These are phyloP conservation scores for Cryptosporidium andersoni DNA, from an alignment of 169 alveolate species.

Conservation along the genomic window DNA sequence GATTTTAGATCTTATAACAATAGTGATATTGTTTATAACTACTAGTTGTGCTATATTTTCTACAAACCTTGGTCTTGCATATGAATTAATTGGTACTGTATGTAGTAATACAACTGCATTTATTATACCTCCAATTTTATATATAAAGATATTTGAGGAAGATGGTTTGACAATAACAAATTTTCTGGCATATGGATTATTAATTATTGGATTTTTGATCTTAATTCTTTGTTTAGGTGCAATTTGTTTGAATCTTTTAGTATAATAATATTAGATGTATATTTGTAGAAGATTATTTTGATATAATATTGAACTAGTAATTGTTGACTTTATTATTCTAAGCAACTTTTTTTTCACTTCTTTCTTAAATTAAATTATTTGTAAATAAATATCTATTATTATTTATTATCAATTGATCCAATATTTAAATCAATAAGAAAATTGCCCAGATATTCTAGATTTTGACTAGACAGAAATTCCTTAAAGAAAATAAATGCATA, in stretches of 20 bases:
- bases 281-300: neutral
- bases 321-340: neutral
- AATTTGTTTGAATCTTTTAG: slow-evolving; percentile 5
- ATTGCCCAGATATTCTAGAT: neutral
- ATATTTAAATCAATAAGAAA: neutral
- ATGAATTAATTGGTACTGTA: slow-evolving; percentile 65
- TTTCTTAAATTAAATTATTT: neutral
- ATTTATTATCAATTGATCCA: neutral
- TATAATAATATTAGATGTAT: neutral
- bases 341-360: neutral
- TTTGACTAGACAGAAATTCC: slow-evolving; percentile 14
- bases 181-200: slow-evolving; percentile 22
- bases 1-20: slow-evolving; percentile 31
- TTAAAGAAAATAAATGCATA: slow-evolving; percentile 31
- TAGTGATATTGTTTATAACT: slow-evolving; percentile 18
- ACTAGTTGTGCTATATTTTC: slow-evolving; percentile 56
- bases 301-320: neutral
- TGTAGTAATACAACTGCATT: slow-evolving; percentile 69
- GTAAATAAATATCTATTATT: neutral
- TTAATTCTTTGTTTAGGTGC: slow-evolving; percentile 52
- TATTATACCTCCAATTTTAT: slow-evolving; percentile 62
- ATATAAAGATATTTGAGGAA: slow-evolving; percentile 46
- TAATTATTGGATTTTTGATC: slow-evolving; percentile 16
- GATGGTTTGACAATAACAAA: slow-evolving; percentile 49
- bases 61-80: slow-evolving; percentile 70